Evolutionary conservation across 225 moss, liverwort and hornwort species (phyloP), one percentile per base, ranked within the genome.

Genomic region (Neckera pumila): DNA sequence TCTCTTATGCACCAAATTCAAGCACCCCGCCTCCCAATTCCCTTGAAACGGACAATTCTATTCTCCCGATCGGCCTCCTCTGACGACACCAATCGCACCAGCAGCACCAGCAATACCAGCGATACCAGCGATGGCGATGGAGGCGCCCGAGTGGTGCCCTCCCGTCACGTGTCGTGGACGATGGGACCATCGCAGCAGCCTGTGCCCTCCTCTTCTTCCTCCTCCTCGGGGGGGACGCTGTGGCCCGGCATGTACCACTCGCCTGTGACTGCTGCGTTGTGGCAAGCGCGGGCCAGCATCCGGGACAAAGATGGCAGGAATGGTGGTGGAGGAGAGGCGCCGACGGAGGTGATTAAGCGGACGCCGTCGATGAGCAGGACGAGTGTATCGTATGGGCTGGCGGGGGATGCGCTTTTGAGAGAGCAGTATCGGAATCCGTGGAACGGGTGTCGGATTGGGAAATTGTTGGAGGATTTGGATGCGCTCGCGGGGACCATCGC

Each of bases 171-270:
- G 54, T 89, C 90, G 54, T 93, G 93, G 93, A 89, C 82, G 7
- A 91, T 93, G 90, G 90, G 90, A 30, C 54, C 88, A 9, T 78
- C 64, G 38, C 87, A 88, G 18, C 81, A 85, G 76, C 86, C 86
- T 43, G 79, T 79, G 66, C 45, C 45, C 4, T 93, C 95, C 28
- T 47, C 47, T 12, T 47, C 47, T 10, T 61, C 67, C 7, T 93
- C 95, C 15, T 59, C 63, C 43, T 18, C 80, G 30, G 64, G 82
- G n/a, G 85, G 92, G 80, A 84, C 89, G 71, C 78, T 98, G 85
- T 98, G 98, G 98, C 98, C 97, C 18, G 98, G 98, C 47, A 98
- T 96, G 95, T 95, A 98, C 88, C 96, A 97, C 56, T 97, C 97
- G 70, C 98, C 98, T 5, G 97, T 98, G 82, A 98, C 98, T 28